These are phyloP conservation scores for Nidula niveotomentosa DNA, from an alignment of 1,284 basidiomycete genomes.

Conservation along the genomic window DNA sequence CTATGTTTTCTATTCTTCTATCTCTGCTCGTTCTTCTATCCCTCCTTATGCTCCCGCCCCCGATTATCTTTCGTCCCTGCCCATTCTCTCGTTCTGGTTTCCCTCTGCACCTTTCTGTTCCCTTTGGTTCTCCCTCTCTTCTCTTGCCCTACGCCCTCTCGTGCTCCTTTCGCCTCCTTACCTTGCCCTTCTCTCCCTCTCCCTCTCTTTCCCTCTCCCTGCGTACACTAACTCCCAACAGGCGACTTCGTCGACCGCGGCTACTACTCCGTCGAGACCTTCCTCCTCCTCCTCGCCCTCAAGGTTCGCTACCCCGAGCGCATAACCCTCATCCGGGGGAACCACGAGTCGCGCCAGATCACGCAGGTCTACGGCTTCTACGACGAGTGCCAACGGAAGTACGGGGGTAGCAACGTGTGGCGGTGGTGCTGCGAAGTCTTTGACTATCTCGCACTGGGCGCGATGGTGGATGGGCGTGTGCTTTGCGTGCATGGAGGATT, in stretches of 20 bases:
- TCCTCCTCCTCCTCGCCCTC: slow-evolving; percentile 90
- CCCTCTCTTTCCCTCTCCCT: slow-evolving; percentile 1
- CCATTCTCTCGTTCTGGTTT: too few relatives aligned
- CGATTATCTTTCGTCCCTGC: too few relatives aligned
- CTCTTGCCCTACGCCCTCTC: too few relatives aligned
- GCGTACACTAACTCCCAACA: slow-evolving; percentile 21
- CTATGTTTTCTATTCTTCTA: background rate
- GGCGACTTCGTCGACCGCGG: slow-evolving; percentile 97
- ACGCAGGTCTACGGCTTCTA: slow-evolving; percentile 99
- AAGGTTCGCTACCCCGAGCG: slow-evolving; percentile 98
- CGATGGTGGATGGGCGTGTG: slow-evolving; percentile 94
- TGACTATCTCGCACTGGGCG: slow-evolving; percentile 93
- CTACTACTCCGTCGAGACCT: slow-evolving; percentile 97
- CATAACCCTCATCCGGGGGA: slow-evolving; percentile 96
- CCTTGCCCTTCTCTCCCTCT: background rate
- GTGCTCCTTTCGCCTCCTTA: too few relatives aligned
- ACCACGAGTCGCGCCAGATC: slow-evolving; percentile 99
- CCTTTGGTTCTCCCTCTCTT: too few relatives aligned
- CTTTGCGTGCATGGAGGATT: slow-evolving; percentile 81
- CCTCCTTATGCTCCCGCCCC: background rate
- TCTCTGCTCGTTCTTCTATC: background rate
- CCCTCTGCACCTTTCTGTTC: too few relatives aligned
- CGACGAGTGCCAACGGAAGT: slow-evolving; percentile 97
- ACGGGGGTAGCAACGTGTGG: slow-evolving; percentile 96
- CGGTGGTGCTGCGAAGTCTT: slow-evolving; percentile 98